phyloP scores from a whole-genome alignment of 1,284 basidiomycete genomes.

The Rhizopogon hawkerae region DNA sequence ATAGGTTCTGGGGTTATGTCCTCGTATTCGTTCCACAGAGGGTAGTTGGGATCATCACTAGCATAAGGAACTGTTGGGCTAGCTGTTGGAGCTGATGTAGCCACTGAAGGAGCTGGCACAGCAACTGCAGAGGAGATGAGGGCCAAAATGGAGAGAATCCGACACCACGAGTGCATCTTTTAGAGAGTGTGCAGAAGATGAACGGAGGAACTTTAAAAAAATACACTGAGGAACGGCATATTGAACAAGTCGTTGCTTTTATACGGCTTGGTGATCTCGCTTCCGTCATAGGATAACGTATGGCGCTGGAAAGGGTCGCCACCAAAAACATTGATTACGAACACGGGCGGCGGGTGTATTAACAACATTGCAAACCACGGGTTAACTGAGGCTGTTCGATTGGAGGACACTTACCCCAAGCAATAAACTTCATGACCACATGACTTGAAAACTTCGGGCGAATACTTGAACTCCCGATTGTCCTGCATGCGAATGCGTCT shows the following conservation, averaged over 20 bases:
- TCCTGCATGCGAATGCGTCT: too few relatives aligned
- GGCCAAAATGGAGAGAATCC: constrained; percentile 19
- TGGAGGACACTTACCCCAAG: background rate
- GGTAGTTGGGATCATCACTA: constrained; percentile 25
- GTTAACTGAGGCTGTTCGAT: background rate
- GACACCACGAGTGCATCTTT: constrained; percentile 22
- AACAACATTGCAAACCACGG: background rate
- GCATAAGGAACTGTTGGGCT: constrained; percentile 26
- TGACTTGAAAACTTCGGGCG: too few relatives aligned
- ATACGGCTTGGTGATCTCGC: constrained; percentile 12
- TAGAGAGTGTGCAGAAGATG: background rate
- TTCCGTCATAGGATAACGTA: constrained; percentile 9
- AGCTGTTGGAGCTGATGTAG: constrained; percentile 18
- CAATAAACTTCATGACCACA: background rate
- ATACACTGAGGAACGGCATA: constrained; percentile 10
- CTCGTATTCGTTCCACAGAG: constrained; percentile 24
- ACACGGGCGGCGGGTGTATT: constrained; percentile 1
- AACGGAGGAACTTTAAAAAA: constrained; percentile 11
- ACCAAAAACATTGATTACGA: constrained; percentile 5
- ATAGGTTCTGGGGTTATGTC: constrained; percentile 28
- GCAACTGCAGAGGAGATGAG: constrained; percentile 19
- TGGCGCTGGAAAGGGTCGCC: constrained; percentile 1
- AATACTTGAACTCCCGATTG: too few relatives aligned
- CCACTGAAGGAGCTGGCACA: constrained; percentile 14
- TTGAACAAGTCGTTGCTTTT: constrained; percentile 14